phyloP scores from a whole-genome alignment of 306 rosid species.

The Aeschynomene evenia region DNA sequence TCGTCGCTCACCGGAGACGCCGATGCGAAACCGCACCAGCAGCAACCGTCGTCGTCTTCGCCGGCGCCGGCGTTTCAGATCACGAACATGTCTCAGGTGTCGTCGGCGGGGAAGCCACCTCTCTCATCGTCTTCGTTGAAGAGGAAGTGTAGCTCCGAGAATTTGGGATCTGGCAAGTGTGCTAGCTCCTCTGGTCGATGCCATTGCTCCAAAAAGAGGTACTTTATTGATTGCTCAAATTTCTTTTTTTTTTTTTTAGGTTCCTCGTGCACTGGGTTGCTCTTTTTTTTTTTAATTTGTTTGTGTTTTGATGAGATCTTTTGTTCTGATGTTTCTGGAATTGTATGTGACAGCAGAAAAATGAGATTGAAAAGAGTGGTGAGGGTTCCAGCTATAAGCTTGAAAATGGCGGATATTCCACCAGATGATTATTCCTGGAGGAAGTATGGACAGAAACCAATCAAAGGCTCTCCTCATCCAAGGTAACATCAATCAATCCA shows the following conservation, averaged over 20 bases:
- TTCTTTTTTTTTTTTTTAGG: too few relatives aligned
- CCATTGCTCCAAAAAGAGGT: constrained; percentile 89
- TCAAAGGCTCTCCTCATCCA: constrained; percentile 92
- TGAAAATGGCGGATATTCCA: constrained; percentile 90
- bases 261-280: too few relatives aligned
- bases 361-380: constrained; percentile 68
- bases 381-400: constrained; percentile 79
- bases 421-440: constrained; percentile 95
- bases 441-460: constrained; percentile 88
- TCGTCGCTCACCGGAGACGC: constrained; percentile 77
- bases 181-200: constrained; percentile 65
- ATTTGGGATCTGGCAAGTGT: constrained; percentile 67
- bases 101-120: constrained; percentile 70
- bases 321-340: too few relatives aligned
- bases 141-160: constrained; percentile 80
- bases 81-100: constrained; percentile 59
- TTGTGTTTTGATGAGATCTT: too few relatives aligned
- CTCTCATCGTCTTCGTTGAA: constrained; percentile 62
- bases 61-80: constrained; percentile 61
- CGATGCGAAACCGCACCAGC: constrained; percentile 58
- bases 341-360: constrained; percentile 46
- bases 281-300: too few relatives aligned
- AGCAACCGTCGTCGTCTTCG: constrained; percentile 52
- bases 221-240: too few relatives aligned
- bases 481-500: constrained; percentile 46